A percentile compares a stretch with the other conserved stretches of the same genome.
These are phyloP conservation scores for Phyllosticta ampelicida DNA, from an alignment of 2,329 filamentous ascomycete genomes.

Conservation along the genomic window DNA sequence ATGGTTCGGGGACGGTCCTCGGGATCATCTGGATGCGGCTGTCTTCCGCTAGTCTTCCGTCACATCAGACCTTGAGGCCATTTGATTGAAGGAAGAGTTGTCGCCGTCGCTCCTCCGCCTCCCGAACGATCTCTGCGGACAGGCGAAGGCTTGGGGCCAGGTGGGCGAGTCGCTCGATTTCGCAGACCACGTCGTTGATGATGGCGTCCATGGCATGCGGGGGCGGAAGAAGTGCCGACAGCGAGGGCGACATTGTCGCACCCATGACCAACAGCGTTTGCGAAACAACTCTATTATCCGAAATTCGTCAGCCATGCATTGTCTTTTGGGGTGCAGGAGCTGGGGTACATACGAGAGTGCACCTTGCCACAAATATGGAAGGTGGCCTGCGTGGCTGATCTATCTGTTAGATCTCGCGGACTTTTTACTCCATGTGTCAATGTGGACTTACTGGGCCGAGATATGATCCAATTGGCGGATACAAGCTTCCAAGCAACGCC, in stretches of 20 bases:
- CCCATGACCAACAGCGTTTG: constrained; percentile 77
- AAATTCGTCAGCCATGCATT: constrained; percentile 1
- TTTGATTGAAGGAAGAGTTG: constrained; percentile 44
- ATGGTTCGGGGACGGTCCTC: neutral
- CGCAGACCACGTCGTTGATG: constrained; percentile 64
- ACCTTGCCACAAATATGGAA: constrained; percentile 80
- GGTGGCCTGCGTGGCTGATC: constrained; percentile 62
- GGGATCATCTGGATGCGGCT: neutral
- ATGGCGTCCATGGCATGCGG: constrained; percentile 56
- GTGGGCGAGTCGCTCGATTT: constrained; percentile 63
- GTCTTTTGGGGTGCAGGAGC: neutral
- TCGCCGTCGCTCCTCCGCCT: constrained; percentile 60
- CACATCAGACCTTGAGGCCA: constrained; percentile 7
- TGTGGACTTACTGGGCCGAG: constrained; percentile 54
- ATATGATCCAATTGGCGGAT: constrained; percentile 72
- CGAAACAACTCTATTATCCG: constrained; percentile 56
- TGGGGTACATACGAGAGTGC: constrained; percentile 43
- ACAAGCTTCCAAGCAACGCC: constrained; percentile 71
- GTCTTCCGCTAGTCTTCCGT: too few relatives aligned
- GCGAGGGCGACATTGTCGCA: constrained; percentile 65
- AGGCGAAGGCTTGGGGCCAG: constrained; percentile 66
- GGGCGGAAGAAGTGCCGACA: constrained; percentile 53
- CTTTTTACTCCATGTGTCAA: neutral
- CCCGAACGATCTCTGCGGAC: constrained; percentile 69
- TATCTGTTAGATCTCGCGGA: constrained; percentile 2